Percentiles rank a stretch among this genome's conserved stretches.
Evolutionary conservation across 2,329 filamentous ascomycete species (phyloP).

Genomic region (Aspergillus japonicus): DNA sequence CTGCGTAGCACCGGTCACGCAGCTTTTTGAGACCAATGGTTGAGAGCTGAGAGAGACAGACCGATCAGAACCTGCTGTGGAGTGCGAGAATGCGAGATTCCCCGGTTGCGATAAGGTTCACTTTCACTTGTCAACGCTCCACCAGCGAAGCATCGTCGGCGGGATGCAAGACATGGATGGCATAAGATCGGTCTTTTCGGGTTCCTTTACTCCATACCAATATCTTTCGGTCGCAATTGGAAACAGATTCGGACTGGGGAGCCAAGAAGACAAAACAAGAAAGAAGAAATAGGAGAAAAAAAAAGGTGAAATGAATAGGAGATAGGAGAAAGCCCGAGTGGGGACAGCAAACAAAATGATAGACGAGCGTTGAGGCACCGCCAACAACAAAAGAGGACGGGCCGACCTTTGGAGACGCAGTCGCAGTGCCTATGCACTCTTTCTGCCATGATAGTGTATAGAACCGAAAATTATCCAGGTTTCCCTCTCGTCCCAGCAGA

Average conservation of each 20-base stretch:
- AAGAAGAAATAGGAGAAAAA: background rate
- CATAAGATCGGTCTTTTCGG: background rate
- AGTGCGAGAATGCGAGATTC: conserved; percentile 7
- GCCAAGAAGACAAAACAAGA: too few species aligned
- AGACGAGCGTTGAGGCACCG: background rate
- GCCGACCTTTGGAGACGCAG: too few species aligned
- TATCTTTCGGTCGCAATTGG: background rate
- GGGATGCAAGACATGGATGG: background rate
- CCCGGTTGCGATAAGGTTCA: conserved; percentile 16
- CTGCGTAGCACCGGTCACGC: conserved; percentile 11
- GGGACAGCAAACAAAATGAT: background rate
- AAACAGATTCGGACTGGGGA: background rate
- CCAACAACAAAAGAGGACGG: background rate
- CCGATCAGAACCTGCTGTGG: conserved; percentile 13
- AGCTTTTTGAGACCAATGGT: conserved; percentile 9
- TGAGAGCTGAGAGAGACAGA: conserved; percentile 11
- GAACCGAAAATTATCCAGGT: conserved; percentile 6
- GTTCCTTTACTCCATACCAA: background rate
- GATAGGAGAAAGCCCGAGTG: background rate
- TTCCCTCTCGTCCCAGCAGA: background rate
- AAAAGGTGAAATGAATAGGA: background rate
- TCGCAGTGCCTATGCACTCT: too few species aligned
- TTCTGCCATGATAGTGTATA: background rate
- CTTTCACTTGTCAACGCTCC: conserved; percentile 5
- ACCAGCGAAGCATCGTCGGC: conserved; percentile 3